A percentile compares a stretch with the other conserved stretches of the same genome.
Conservation (phyloP, 192 early-diverging fungal species). For the Funneliformis mosseae region DNA sequence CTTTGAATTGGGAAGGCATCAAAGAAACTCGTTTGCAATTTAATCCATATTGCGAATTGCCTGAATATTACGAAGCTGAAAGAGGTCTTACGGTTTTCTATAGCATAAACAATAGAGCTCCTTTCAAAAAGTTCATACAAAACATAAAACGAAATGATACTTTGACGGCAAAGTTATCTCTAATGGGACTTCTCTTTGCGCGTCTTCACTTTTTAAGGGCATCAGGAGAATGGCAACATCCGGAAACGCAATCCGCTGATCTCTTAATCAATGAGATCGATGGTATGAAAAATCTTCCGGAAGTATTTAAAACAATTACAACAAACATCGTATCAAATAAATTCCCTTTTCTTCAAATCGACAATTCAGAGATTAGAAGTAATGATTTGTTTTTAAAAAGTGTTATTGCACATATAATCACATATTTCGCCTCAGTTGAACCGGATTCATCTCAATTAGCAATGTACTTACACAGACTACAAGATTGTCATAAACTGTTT, state of each 20-base stretch:
- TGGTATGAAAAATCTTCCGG: neutral
- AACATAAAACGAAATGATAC: neutral
- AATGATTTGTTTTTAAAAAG: slow-evolving; percentile 17
- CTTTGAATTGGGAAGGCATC: slow-evolving; percentile 23
- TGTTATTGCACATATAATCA: slow-evolving; percentile 24
- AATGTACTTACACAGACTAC: slow-evolving; percentile 10
- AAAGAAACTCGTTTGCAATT: slow-evolving; percentile 15
- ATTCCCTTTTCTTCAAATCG: slow-evolving; percentile 6
- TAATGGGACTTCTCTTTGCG: slow-evolving; percentile 20
- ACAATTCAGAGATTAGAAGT: neutral
- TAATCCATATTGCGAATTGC: slow-evolving; percentile 23
- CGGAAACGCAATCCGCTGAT: neutral
- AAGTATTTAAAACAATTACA: neutral
- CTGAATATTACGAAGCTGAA: slow-evolving; percentile 14
- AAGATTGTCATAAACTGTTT: neutral
- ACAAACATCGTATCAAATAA: slow-evolving; percentile 7
- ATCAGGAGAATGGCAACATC: neutral
- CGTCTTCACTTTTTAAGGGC: neutral
- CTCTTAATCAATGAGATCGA: neutral
- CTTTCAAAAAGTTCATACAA: slow-evolving; percentile 2
- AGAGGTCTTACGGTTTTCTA: neutral
- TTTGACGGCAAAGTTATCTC: neutral
- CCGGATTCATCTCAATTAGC: slow-evolving; percentile 23
- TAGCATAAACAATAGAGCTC: neutral
- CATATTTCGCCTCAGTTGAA: slow-evolving; percentile 15